phyloP scores from a whole-genome alignment of 148 eudicot species.

The Spergularia bocconei region DNA sequence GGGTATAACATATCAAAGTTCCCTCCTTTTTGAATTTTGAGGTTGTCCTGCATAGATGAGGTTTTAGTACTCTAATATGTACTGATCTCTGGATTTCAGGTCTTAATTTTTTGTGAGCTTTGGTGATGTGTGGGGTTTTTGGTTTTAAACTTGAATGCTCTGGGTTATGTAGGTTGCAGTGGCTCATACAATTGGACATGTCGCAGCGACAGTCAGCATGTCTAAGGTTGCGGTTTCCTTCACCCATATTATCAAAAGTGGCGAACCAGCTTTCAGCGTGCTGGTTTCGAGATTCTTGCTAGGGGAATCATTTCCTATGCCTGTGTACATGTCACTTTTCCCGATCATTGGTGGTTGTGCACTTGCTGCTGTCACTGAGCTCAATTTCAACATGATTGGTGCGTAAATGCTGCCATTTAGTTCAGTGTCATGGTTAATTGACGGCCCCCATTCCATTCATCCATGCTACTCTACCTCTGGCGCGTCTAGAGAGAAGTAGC shows the following conservation, averaged over 20 bases:
- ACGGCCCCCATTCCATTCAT: no score
- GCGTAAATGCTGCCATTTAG: slow-evolving; percentile 5
- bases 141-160: neutral
- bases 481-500: no score
- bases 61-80: neutral
- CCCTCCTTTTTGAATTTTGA: neutral
- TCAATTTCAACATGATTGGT: slow-evolving; percentile 62
- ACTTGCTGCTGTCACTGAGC: slow-evolving; percentile 52
- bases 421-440: neutral
- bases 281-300: slow-evolving; percentile 49
- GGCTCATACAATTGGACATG: slow-evolving; percentile 64
- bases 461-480: no score
- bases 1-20: no score
- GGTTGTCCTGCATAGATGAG: slow-evolving; percentile 9
- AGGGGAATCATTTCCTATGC: slow-evolving; percentile 45
- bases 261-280: slow-evolving; percentile 60
- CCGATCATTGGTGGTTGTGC: slow-evolving; percentile 61
- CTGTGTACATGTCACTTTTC: slow-evolving; percentile 47
- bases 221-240: slow-evolving; percentile 58
- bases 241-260: slow-evolving; percentile 56
- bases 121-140: neutral
- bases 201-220: slow-evolving; percentile 60
- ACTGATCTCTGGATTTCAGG: neutral
- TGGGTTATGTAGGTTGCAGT: slow-evolving; percentile 48
- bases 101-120: neutral